Conservation (phyloP, 2,329 filamentous ascomycete genomes). For the Penicillium sp. region DNA sequence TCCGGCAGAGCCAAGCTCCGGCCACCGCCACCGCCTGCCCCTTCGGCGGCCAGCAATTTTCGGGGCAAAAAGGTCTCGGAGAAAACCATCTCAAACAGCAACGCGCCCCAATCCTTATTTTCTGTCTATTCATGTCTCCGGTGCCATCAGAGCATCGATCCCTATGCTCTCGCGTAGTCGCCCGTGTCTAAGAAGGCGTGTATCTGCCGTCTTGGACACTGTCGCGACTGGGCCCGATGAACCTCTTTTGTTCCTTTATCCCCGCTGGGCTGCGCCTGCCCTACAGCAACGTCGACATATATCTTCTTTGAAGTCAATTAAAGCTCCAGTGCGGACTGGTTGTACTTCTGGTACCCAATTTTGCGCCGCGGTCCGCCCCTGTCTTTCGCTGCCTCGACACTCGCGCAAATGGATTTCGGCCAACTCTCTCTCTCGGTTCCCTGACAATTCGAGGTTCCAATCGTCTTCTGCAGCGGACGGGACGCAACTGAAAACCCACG, state of each 20-base stretch:
- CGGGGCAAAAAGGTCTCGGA: conserved; percentile 16
- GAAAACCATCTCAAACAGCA: conserved; percentile 6
- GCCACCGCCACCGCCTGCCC: conserved; percentile 25
- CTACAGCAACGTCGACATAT: conserved; percentile 24
- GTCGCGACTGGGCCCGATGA: conserved; percentile 41
- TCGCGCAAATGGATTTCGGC: conserved; percentile 28
- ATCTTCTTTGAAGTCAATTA: conserved; percentile 16
- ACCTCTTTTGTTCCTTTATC: conserved; percentile 49
- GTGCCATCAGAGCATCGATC: conserved; percentile 15
- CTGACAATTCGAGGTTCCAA: neutral
- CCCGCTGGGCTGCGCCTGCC: conserved; percentile 39
- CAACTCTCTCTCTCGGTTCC: neutral
- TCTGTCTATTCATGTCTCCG: conserved; percentile 18
- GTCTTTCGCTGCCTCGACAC: conserved; percentile 8
- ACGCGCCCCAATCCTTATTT: conserved; percentile 1
- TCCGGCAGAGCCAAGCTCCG: conserved; percentile 3
- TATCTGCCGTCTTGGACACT: conserved; percentile 38
- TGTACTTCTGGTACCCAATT: neutral
- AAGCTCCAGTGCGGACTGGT: conserved; percentile 2
- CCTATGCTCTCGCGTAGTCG: conserved; percentile 47
- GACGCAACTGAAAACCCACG: neutral
- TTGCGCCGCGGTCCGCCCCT: neutral
- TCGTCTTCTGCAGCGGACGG: neutral
- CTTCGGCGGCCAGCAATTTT: conserved; percentile 24
- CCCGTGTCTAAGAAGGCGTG: conserved; percentile 42